These are phyloP conservation scores for Vigna nakashimae DNA, from an alignment of 306 rosid genomes.

Conservation along the genomic window DNA sequence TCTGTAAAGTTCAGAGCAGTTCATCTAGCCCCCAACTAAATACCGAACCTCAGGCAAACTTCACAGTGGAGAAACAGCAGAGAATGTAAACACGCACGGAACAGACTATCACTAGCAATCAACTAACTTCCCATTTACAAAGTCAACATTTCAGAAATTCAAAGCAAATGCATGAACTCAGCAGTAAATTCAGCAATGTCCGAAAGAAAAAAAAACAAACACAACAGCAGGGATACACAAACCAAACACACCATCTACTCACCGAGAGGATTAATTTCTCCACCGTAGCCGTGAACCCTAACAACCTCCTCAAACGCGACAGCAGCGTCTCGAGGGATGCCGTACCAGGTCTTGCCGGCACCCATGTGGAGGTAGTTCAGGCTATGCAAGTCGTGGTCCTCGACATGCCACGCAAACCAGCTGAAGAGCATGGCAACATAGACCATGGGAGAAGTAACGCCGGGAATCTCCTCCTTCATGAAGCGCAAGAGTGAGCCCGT, in stretches of 20 bases:
- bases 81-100: slow-evolving; percentile 7
- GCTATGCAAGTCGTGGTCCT: slow-evolving; percentile 98
- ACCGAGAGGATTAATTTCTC: slow-evolving; percentile 98
- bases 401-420: slow-evolving; percentile 99
- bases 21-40: background rate
- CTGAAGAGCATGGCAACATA: slow-evolving; percentile 97
- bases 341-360: slow-evolving; percentile 97
- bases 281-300: slow-evolving; percentile 92
- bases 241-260: slow-evolving; percentile 39
- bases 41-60: slow-evolving; percentile 24
- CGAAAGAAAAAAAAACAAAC: background rate
- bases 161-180: background rate
- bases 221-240: background rate
- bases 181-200: background rate
- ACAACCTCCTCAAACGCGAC: slow-evolving; percentile 96
- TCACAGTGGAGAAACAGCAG: background rate
- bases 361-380: slow-evolving; percentile 93
- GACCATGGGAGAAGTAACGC: slow-evolving; percentile 97
- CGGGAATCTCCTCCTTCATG: slow-evolving; percentile 99
- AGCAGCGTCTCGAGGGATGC: slow-evolving; percentile 92
- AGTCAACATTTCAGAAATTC: slow-evolving; percentile 6
- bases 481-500: slow-evolving; percentile 88
- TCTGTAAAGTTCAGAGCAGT: background rate
- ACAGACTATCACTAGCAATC: background rate
- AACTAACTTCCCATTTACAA: background rate